Percentiles rank a stretch among this genome's conserved stretches.
phyloP scores from a whole-genome alignment of 2,329 filamentous ascomycete genomes.

The Talaromyces sp. region DNA sequence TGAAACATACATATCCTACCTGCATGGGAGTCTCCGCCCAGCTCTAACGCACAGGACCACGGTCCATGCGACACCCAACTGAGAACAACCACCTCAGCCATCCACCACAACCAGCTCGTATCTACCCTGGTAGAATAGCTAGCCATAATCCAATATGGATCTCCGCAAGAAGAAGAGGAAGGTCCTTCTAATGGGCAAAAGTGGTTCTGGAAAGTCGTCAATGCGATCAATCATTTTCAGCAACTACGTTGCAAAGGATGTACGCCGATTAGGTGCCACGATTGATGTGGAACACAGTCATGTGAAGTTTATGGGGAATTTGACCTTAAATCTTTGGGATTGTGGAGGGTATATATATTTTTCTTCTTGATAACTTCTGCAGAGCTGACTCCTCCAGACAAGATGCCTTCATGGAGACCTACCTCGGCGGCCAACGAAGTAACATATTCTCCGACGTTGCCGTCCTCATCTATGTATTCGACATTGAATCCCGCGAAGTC shows the following conservation, averaged over 20 bases:
- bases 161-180: constrained; percentile 71
- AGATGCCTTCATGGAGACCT: constrained; percentile 98
- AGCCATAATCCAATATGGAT: constrained; percentile 34
- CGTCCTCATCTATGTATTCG: constrained; percentile 98
- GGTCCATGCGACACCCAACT: constrained; percentile 7
- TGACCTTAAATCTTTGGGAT: constrained; percentile 97
- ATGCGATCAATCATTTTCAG: constrained; percentile 99
- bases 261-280: constrained; percentile 84
- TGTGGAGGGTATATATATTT: constrained; percentile 69
- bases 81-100: not conserved
- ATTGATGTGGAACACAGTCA: constrained; percentile 98
- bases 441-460: constrained; percentile 97
- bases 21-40: not conserved
- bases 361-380: no score
- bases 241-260: constrained; percentile 97
- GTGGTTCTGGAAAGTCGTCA: constrained; percentile 93
- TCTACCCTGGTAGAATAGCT: not conserved
- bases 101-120: not conserved
- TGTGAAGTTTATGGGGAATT: constrained; percentile 96
- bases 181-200: constrained; percentile 89
- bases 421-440: constrained; percentile 88
- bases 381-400: constrained; percentile 55
- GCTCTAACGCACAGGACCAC: constrained; percentile 5
- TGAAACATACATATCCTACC: not conserved
- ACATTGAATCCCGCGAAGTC: constrained; percentile 93